These are phyloP conservation scores for Plasmopara viticola DNA, from an alignment of 352 stramenopile species.

Conservation along the genomic window DNA sequence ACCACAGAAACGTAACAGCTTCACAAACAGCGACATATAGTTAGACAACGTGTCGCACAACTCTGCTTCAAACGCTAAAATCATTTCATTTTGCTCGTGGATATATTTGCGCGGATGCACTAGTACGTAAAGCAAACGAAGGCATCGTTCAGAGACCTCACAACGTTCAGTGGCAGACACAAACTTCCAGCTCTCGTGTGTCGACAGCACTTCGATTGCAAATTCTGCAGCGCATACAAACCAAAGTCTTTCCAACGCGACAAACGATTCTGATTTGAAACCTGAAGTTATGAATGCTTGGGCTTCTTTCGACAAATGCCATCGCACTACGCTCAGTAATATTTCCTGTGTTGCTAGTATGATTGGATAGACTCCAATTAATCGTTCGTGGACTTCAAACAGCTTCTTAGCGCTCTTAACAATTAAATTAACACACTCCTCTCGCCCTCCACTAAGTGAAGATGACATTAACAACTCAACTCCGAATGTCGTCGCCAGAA, in stretches of 20 bases:
- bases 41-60: constrained; percentile 42
- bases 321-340: constrained; percentile 52
- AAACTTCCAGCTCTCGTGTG: constrained; percentile 65
- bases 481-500: constrained; percentile 28
- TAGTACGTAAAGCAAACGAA: constrained; percentile 45
- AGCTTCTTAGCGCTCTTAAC: constrained; percentile 51
- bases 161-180: constrained; percentile 28
- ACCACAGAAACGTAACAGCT: constrained; percentile 42
- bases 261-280: constrained; percentile 9
- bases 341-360: constrained; percentile 45
- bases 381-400: constrained; percentile 55
- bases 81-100: constrained; percentile 30
- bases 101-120: constrained; percentile 34
- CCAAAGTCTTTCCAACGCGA: constrained; percentile 36
- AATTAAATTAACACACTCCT: constrained; percentile 54
- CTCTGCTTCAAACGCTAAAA: constrained; percentile 38
- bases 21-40: constrained; percentile 53
- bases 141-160: constrained; percentile 43
- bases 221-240: constrained; percentile 52
- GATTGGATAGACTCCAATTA: constrained; percentile 39
- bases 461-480: constrained; percentile 40
- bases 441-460: constrained; percentile 33
- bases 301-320: constrained; percentile 50
- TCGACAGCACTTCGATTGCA: constrained; percentile 47
- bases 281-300: constrained; percentile 14